These are phyloP conservation scores for Ustilago nuda DNA, from an alignment of 1,284 basidiomycete genomes.

Conservation along the genomic window DNA sequence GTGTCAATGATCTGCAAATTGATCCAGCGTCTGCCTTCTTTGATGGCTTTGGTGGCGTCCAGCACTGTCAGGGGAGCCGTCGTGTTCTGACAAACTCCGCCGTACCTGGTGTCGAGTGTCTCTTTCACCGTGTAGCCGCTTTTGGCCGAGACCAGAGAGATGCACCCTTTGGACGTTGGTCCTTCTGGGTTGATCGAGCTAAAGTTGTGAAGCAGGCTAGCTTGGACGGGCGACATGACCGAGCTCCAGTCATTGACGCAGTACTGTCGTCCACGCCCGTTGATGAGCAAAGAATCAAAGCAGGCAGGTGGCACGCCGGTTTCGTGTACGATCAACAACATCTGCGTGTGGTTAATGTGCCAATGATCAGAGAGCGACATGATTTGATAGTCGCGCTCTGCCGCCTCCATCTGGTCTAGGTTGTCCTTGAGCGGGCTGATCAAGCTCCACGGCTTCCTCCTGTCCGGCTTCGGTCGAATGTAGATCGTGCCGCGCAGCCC, in stretches of 20 bases:
- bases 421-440: slow-evolving; percentile 31
- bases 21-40: slow-evolving; percentile 39
- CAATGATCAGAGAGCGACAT: slow-evolving; percentile 48
- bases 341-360: slow-evolving; percentile 53
- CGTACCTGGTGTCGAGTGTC: slow-evolving; percentile 44
- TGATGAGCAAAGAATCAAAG: slow-evolving; percentile 54
- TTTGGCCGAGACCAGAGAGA: slow-evolving; percentile 51
- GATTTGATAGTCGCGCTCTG: slow-evolving; percentile 44
- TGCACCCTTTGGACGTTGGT: slow-evolving; percentile 51
- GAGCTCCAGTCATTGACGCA: slow-evolving; percentile 38
- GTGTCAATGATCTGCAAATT: slow-evolving; percentile 47
- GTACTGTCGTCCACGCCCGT: slow-evolving; percentile 52
- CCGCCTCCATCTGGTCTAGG: slow-evolving; percentile 49
- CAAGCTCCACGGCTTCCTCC: slow-evolving; percentile 45
- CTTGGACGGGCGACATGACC: slow-evolving; percentile 26
- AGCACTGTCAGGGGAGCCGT: slow-evolving; percentile 47
- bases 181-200: slow-evolving; percentile 41
- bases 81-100: slow-evolving; percentile 50
- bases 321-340: slow-evolving; percentile 49
- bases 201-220: slow-evolving; percentile 36
- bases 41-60: slow-evolving; percentile 37
- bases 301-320: slow-evolving; percentile 54
- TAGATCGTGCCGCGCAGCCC: slow-evolving; percentile 49
- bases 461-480: slow-evolving; percentile 40
- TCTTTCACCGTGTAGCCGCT: slow-evolving; percentile 37